Percentiles rank a stretch among this genome's conserved stretches.
Conservation (phyloP, 495 filamentous ascomycete genomes). For the Xylaria nigripes region DNA sequence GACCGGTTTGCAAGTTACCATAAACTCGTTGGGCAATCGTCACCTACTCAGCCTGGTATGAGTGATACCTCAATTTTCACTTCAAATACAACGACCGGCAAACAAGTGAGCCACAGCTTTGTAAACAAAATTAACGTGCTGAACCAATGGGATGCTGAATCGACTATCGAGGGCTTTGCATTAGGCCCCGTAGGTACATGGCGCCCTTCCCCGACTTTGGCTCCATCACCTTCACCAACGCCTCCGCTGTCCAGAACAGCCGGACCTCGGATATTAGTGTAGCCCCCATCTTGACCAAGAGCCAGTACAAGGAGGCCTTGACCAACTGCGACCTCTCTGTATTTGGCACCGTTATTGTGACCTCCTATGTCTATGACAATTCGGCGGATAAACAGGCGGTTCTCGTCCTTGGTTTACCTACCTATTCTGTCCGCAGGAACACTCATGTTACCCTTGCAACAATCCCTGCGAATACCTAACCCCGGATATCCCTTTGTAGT, state of each 20-base stretch:
- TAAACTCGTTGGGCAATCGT: conserved; percentile 18
- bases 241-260: conserved; percentile 1
- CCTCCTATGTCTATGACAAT: no score
- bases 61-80: conserved; percentile 53
- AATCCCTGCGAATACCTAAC: no score
- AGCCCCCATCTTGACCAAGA: not conserved
- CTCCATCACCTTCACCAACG: conserved; percentile 40
- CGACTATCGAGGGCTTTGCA: conserved; percentile 59
- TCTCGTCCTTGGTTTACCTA: no score
- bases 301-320: not conserved
- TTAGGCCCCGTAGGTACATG: conserved; percentile 32
- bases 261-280: not conserved
- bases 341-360: not conserved
- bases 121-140: conserved; percentile 27
- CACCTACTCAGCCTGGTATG: conserved; percentile 54
- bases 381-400: no score
- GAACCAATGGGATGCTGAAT: conserved; percentile 50
- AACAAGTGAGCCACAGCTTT: conserved; percentile 45
- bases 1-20: conserved; percentile 52
- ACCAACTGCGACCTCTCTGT: conserved; percentile 1
- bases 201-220: conserved; percentile 51
- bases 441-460: no score
- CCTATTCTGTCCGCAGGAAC: no score
- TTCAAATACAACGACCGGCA: conserved; percentile 46
- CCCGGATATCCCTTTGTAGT: no score